Percentiles rank a stretch among this genome's conserved stretches.
Evolutionary conservation across 1,284 basidiomycete genomes (phyloP).

Genomic region (Singerocomus inundabilis): DNA sequence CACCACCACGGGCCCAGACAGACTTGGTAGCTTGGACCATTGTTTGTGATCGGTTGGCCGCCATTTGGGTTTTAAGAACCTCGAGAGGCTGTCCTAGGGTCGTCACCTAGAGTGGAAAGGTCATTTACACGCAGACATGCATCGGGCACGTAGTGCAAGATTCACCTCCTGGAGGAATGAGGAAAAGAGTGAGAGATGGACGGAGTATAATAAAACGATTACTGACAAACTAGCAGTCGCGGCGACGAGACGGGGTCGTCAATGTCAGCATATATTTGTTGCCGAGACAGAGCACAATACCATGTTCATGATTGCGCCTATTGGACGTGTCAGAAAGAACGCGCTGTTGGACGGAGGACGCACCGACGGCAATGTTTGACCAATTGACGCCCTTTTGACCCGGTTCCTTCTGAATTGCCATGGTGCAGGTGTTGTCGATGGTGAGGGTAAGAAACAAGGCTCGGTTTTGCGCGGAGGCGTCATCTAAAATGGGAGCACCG

Average conservation of each 20-base stretch:
- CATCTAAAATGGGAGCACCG: constrained; percentile 18
- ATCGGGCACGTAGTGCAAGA: constrained; percentile 8
- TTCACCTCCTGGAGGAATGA: constrained; percentile 45
- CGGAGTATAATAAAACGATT: constrained; percentile 11
- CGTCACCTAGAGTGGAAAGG: constrained; percentile 63
- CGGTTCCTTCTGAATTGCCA: constrained; percentile 80
- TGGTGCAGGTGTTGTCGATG: constrained; percentile 36
- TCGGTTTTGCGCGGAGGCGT: constrained; percentile 6
- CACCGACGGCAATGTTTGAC: constrained; percentile 99
- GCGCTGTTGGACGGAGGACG: constrained; percentile 21
- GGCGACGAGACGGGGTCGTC: not conserved
- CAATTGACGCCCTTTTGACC: constrained; percentile 95
- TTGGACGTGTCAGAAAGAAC: constrained; percentile 21
- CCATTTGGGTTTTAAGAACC: constrained; percentile 99
- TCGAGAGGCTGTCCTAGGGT: constrained; percentile 98
- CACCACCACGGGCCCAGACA: constrained; percentile 91
- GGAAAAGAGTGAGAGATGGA: constrained; percentile 17
- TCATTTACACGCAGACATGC: constrained; percentile 3
- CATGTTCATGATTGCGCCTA: constrained; percentile 97
- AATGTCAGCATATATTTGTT: constrained; percentile 9
- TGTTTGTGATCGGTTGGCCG: constrained; percentile 86
- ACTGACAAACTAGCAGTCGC: constrained; percentile 28
- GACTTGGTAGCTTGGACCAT: constrained; percentile 86
- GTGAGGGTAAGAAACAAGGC: constrained; percentile 18
- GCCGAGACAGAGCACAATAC: constrained; percentile 39